phyloP scores from a whole-genome alignment of 495 filamentous ascomycete genomes.

The Xylaria castorea region DNA sequence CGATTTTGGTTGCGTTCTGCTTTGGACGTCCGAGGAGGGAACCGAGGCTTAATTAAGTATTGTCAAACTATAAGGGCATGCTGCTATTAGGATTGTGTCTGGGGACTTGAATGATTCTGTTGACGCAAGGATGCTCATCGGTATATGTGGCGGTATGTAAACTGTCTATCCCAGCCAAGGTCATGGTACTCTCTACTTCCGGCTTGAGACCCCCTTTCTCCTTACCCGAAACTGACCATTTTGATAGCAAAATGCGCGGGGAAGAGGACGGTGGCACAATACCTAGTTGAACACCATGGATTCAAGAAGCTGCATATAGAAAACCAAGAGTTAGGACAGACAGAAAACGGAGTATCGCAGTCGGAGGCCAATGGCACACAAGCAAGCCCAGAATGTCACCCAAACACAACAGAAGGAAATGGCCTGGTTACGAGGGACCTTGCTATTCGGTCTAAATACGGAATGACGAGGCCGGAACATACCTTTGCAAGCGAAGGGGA shows the following conservation, averaged over 20 bases:
- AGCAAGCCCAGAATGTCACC: slow-evolving; percentile 33
- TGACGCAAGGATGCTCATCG: slow-evolving; percentile 77
- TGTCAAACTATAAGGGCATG: background rate
- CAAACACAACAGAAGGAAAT: slow-evolving; percentile 32
- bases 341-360: background rate
- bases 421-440: background rate
- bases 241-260: slow-evolving; percentile 83
- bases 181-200: slow-evolving; percentile 5
- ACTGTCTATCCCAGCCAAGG: slow-evolving; percentile 12
- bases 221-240: slow-evolving; percentile 31
- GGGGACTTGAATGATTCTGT: background rate
- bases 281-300: slow-evolving; percentile 76
- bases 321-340: background rate
- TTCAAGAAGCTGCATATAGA: slow-evolving; percentile 67
- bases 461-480: slow-evolving; percentile 31
- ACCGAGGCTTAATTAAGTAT: slow-evolving; percentile 1
- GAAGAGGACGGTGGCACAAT: slow-evolving; percentile 83
- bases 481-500: slow-evolving; percentile 65
- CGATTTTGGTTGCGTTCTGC: background rate
- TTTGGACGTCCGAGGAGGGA: background rate
- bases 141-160: slow-evolving; percentile 82
- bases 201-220: slow-evolving; percentile 28
- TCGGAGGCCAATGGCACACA: slow-evolving; percentile 3
- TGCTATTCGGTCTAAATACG: slow-evolving; percentile 34
- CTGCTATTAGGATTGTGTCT: background rate